Base-by-base conservation (phyloP, 2,329 filamentous ascomycete genomes). In the Truncatella angustata region DNA sequence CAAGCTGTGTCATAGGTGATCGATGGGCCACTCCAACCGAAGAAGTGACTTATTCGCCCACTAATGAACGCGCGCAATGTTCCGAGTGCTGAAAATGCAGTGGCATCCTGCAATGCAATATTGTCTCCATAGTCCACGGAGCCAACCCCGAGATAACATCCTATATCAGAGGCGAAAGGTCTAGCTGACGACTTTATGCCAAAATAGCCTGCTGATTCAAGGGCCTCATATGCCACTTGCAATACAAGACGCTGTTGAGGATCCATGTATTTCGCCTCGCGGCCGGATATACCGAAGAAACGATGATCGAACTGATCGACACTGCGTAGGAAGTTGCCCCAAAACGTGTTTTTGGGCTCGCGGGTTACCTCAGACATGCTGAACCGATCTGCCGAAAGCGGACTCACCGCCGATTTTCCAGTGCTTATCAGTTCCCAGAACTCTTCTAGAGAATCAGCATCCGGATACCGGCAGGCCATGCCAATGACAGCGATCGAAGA, bases 1-100 rank as follows among this genome's bases (percentile, higher is more conserved):
- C 71, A 74, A 0, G 71, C 71, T 2, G 67, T 69, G 49, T 74
- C 69, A 21, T 72, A 49, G 1, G 62, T 59, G 10, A 68, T 50
- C 1, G 63, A 60, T 0, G 70, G 70, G 1, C 72, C 70, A 1
- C 57, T 62, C 66, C 66, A 71, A 9, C 68, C 68, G 49, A 72
- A 73, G 40, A 58, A 59, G 45, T 73, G 64, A 28, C 59, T 66
- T 10, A 73, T 53, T 9, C 57, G 58, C 12, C 70, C 70, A 14
- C 56, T 55, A 2, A 69, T 51, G 48, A 72, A 72, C 2, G 63
- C 56, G 2, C 62, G 55, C 3, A 68, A 50, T 1, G 60, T 67
- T 1, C 73, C 72, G 0, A 65, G 70, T 4, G 69, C 67, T 3
- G 60, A 69, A 0, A 68, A 53, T 2, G 56, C 20, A 23, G 70